Evolutionary conservation across 352 stramenopile species (phyloP).

Genomic region (Pythium guiyangense): DNA sequence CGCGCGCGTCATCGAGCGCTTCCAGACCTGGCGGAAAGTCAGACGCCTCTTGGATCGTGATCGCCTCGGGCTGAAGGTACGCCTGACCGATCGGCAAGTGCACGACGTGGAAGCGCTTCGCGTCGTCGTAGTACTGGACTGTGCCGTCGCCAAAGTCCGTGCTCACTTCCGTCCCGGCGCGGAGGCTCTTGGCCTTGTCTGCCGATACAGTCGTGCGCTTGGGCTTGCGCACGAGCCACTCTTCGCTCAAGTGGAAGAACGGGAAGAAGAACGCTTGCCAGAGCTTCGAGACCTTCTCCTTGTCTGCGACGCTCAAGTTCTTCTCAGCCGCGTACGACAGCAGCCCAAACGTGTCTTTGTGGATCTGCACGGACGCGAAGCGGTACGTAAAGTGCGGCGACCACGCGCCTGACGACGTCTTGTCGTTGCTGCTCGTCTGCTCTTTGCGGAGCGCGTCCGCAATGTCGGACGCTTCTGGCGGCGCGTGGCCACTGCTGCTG

Average conservation of each 20-base stretch:
- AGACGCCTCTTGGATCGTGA: slow-evolving; percentile 71
- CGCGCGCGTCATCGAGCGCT: slow-evolving; percentile 52
- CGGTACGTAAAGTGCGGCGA: slow-evolving; percentile 75
- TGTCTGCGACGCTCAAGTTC: slow-evolving; percentile 72
- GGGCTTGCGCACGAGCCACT: slow-evolving; percentile 78
- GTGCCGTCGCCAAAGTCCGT: slow-evolving; percentile 83
- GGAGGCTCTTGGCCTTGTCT: slow-evolving; percentile 62
- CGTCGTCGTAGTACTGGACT: slow-evolving; percentile 66
- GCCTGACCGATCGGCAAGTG: slow-evolving; percentile 60
- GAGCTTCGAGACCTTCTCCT: slow-evolving; percentile 82
- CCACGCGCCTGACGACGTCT: slow-evolving; percentile 20
- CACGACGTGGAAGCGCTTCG: slow-evolving; percentile 57
- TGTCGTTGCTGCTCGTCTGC: slow-evolving; percentile 15
- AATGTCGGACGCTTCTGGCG: slow-evolving; percentile 51
- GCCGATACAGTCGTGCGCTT: slow-evolving; percentile 61
- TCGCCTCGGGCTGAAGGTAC: slow-evolving; percentile 68
- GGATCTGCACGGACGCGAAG: slow-evolving; percentile 71
- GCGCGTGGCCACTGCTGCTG: slow-evolving; percentile 22
- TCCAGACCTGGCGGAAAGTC: slow-evolving; percentile 72
- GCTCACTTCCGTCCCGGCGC: slow-evolving; percentile 67
- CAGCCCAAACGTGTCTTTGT: slow-evolving; percentile 80
- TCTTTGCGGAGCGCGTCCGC: slow-evolving; percentile 63
- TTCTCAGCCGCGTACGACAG: slow-evolving; percentile 81
- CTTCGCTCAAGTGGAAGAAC: slow-evolving; percentile 80
- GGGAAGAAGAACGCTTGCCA: slow-evolving; percentile 84